A percentile compares a stretch with the other conserved stretches of the same genome.
These are phyloP conservation scores for Ophiostoma ips DNA, from an alignment of 2,329 filamentous ascomycete species.

Conservation along the genomic window DNA sequence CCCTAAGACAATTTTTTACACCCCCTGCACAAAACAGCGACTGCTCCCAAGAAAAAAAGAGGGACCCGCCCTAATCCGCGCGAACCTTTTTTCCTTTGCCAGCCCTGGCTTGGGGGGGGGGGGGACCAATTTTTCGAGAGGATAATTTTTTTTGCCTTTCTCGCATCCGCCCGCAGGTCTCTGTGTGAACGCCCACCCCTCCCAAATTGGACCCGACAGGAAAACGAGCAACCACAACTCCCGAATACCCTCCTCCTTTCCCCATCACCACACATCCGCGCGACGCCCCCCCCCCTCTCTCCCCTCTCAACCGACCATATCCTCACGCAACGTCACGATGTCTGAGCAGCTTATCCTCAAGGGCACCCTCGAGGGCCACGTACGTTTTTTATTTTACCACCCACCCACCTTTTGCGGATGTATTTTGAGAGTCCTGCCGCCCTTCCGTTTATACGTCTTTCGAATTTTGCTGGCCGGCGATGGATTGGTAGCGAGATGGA, in stretches of 20 bases:
- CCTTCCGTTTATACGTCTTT: neutral
- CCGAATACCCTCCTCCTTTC: constrained; percentile 1
- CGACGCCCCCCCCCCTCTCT: constrained; percentile 13
- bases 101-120: constrained; percentile 1
- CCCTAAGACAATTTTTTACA: constrained; percentile 16
- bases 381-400: constrained; percentile 29
- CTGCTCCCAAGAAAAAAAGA: neutral
- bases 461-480: neutral
- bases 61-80: constrained; percentile 11
- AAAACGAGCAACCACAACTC: constrained; percentile 6
- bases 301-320: too few species aligned
- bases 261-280: constrained; percentile 1
- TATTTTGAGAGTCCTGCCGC: neutral
- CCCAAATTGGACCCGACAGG: constrained; percentile 6
- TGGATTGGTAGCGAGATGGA: too few species aligned
- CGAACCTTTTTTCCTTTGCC: constrained; percentile 11
- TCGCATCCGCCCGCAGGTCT: constrained; percentile 1
- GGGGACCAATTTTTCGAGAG: constrained; percentile 4
- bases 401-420: neutral
- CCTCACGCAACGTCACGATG: constrained; percentile 37
- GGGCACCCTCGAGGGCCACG: constrained; percentile 95
- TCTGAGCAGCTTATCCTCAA: constrained; percentile 92
- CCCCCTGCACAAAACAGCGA: constrained; percentile 10
- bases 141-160: constrained; percentile 8
- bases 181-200: constrained; percentile 3